Percentiles rank a stretch among this genome's conserved stretches.
Evolutionary conservation across 2,329 filamentous ascomycete species (phyloP).

Genomic region (Colletotrichum cuscutae): DNA sequence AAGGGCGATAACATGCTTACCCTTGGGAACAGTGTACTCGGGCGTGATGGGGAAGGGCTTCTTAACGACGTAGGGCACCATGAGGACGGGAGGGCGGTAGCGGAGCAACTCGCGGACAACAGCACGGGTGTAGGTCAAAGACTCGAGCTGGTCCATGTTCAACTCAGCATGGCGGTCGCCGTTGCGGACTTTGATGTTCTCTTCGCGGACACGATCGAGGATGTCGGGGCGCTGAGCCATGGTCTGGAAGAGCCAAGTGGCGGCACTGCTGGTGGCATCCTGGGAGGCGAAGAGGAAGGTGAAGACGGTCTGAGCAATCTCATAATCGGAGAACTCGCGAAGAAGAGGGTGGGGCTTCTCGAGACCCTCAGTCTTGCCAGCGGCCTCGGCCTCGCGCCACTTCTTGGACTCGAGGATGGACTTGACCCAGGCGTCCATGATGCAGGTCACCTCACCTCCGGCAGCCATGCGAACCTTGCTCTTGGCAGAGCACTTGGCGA

Average conservation of each 20-base stretch:
- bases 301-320: constrained; percentile 93
- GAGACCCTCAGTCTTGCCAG: constrained; percentile 73
- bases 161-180: constrained; percentile 78
- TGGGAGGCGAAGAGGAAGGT: constrained; percentile 98
- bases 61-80: constrained; percentile 96
- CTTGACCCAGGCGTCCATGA: constrained; percentile 95
- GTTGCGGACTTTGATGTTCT: constrained; percentile 82
- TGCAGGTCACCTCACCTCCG: constrained; percentile 87
- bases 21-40: constrained; percentile 92
- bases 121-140: constrained; percentile 88
- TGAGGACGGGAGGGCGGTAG: constrained; percentile 94
- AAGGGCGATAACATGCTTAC: constrained; percentile 48
- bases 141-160: constrained; percentile 87
- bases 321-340: constrained; percentile 87
- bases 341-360: constrained; percentile 87
- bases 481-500: constrained; percentile 91
- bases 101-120: constrained; percentile 92
- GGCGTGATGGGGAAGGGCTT: constrained; percentile 92
- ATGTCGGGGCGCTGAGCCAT: constrained; percentile 94
- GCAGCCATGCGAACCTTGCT: constrained; percentile 91
- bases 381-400: constrained; percentile 82
- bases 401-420: constrained; percentile 85
- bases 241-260: constrained; percentile 95
- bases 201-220: constrained; percentile 88
- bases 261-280: constrained; percentile 93